Evolutionary conservation across 345 rosid genomes (phyloP).

Genomic region (Acer negundo): DNA sequence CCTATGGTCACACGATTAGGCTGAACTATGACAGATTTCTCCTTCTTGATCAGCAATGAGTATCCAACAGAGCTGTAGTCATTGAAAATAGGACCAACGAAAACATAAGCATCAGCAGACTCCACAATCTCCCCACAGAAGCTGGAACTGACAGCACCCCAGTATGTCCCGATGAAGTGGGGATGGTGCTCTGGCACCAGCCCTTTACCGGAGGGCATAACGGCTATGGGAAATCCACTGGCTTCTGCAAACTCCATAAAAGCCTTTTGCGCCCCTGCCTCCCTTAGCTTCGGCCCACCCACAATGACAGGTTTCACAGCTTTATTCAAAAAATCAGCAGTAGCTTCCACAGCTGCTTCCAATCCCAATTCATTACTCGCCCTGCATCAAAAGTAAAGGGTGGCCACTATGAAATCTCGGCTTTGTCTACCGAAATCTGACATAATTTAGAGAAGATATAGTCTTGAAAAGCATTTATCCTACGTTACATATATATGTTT

Average conservation of each 20-base stretch:
- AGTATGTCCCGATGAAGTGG: slow-evolving; percentile 70
- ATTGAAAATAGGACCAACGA: slow-evolving; percentile 74
- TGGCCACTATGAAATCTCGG: background rate
- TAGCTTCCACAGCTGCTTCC: slow-evolving; percentile 75
- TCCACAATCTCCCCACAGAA: slow-evolving; percentile 72
- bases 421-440: background rate
- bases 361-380: slow-evolving; percentile 63
- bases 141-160: slow-evolving; percentile 78
- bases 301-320: slow-evolving; percentile 77
- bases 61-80: slow-evolving; percentile 81
- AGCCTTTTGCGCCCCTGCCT: slow-evolving; percentile 53
- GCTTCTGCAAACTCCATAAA: slow-evolving; percentile 55
- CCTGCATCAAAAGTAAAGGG: slow-evolving; percentile 37
- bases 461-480: background rate
- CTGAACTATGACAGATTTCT: slow-evolving; percentile 56
- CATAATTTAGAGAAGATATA: background rate
- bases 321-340: slow-evolving; percentile 62
- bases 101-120: slow-evolving; percentile 75
- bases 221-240: slow-evolving; percentile 54
- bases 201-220: slow-evolving; percentile 78
- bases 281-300: slow-evolving; percentile 70
- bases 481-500: background rate
- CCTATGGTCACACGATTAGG: slow-evolving; percentile 70
- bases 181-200: slow-evolving; percentile 63
- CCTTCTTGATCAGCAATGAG: slow-evolving; percentile 68